Conservation (phyloP, 2,329 filamentous ascomycete species). For the Hypoxylon sp. region DNA sequence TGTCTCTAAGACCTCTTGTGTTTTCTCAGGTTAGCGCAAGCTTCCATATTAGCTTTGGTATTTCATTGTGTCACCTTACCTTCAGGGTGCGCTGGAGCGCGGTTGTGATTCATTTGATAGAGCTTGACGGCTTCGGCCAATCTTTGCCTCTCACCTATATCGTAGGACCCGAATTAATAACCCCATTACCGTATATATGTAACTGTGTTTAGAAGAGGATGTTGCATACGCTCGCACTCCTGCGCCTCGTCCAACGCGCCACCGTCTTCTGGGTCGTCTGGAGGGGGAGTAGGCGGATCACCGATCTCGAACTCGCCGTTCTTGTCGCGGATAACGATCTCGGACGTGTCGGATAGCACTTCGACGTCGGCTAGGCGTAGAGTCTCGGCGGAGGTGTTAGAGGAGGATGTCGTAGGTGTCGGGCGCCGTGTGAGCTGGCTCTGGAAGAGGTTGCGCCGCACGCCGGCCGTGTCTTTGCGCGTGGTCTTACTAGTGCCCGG, state of each 20-base stretch:
- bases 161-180: slow-evolving; percentile 39
- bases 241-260: slow-evolving; percentile 68
- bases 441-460: slow-evolving; percentile 71
- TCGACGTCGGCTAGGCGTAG: slow-evolving; percentile 62
- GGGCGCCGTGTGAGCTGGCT: slow-evolving; percentile 69
- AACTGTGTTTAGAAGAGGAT: neutral
- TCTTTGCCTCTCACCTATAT: slow-evolving; percentile 68
- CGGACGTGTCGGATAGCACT: slow-evolving; percentile 58
- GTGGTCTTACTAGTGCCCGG: slow-evolving; percentile 42
- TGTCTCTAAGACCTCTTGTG: slow-evolving; percentile 73
- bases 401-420: slow-evolving; percentile 56
- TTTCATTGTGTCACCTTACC: too few relatives aligned
- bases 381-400: slow-evolving; percentile 59
- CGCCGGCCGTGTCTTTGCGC: slow-evolving; percentile 51
- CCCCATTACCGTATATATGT: slow-evolving; percentile 41
- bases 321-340: slow-evolving; percentile 73
- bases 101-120: slow-evolving; percentile 67
- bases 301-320: slow-evolving; percentile 73
- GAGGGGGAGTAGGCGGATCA: slow-evolving; percentile 65
- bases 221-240: slow-evolving; percentile 65
- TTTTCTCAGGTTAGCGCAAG: slow-evolving; percentile 32
- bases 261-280: slow-evolving; percentile 68
- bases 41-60: neutral
- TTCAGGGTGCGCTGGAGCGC: slow-evolving; percentile 72
- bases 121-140: slow-evolving; percentile 72